Evolutionary conservation across 495 filamentous ascomycete genomes (phyloP).

Genomic region (Aspergillus cavernicola): DNA sequence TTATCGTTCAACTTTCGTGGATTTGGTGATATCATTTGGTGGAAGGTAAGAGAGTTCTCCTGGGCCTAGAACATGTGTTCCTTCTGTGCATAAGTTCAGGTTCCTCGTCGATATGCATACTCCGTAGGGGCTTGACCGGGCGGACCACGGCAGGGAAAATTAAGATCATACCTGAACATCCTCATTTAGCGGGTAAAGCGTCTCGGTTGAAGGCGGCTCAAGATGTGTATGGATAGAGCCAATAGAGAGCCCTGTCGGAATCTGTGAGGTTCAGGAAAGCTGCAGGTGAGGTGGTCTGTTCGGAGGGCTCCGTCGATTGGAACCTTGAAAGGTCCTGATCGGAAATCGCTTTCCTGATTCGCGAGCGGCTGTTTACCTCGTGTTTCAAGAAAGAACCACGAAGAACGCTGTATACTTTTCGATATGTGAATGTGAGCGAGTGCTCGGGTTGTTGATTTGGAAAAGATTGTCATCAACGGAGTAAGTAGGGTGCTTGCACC

Average conservation of each 20-base stretch:
- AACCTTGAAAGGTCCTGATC: neutral
- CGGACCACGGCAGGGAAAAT: too few species aligned
- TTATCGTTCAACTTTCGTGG: neutral
- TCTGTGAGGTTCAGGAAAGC: neutral
- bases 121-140: too few species aligned
- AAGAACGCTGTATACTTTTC: neutral
- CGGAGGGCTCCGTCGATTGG: neutral
- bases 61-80: conserved; percentile 24
- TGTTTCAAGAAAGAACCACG: too few species aligned
- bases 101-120: conserved; percentile 6
- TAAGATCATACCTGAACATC: too few species aligned
- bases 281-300: conserved; percentile 1
- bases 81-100: conserved; percentile 9
- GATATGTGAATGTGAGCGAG: too few species aligned
- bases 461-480: too few species aligned
- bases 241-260: too few species aligned
- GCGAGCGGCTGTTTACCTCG: neutral
- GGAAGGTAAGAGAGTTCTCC: neutral
- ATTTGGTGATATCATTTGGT: neutral
- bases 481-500: neutral
- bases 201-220: too few species aligned
- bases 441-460: too few species aligned
- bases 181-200: too few species aligned
- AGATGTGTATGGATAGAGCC: too few species aligned
- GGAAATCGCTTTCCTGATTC: conserved; percentile 4